Base-by-base conservation (phyloP, 305 asterid species). In the Nicotiana rustica region DNA sequence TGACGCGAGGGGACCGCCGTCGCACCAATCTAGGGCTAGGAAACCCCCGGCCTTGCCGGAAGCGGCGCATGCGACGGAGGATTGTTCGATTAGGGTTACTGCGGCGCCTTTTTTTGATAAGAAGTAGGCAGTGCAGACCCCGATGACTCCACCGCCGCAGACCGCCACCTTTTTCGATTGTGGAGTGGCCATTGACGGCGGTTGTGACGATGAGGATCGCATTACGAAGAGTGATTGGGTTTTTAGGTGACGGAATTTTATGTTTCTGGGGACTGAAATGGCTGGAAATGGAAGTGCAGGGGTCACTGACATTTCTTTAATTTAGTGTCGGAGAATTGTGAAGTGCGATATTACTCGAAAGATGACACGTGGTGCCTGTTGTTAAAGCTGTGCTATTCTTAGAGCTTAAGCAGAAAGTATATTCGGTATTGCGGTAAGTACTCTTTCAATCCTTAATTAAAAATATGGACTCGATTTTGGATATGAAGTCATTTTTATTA, bases 31-130 rank as follows among this genome's bases (percentile, higher is more conserved):
- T 0, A 90, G 88, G 15, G 97, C 98, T 61, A 95, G 92, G 89
- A 95, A 95, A 4, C 98, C 99, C 9, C 98, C 99, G 60, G 97
- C 96, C 79, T 94, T 94, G n/a, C 97, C 99, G 14, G 98, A 94
- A 59, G 98, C 97, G 0, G 91, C 98, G 84, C 97, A 93, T 47
- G 98, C 99, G 14, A 95, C 86, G 31, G 99, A 92, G 2, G 98
- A 93, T 88, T 94, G 84, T 69, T 95, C 98, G 57, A 95, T 85
- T 59, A 95, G 91, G 2, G 98, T 95, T 49, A 95, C 97, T 70
- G 87, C 60, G 83, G 94, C 97, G 82, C 96, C 94, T 19, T 83
- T 85, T 85, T 94, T 89, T 68, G 98, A 90, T 38, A 93, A 21
- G 89, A 92, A 95, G 82, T 94, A 95, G 19, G 99, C 98, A 59